Evolutionary conservation across 2,329 filamentous ascomycete species (phyloP), one percentile per base, ranked within the genome.

Genomic region (Xylaria sp.): DNA sequence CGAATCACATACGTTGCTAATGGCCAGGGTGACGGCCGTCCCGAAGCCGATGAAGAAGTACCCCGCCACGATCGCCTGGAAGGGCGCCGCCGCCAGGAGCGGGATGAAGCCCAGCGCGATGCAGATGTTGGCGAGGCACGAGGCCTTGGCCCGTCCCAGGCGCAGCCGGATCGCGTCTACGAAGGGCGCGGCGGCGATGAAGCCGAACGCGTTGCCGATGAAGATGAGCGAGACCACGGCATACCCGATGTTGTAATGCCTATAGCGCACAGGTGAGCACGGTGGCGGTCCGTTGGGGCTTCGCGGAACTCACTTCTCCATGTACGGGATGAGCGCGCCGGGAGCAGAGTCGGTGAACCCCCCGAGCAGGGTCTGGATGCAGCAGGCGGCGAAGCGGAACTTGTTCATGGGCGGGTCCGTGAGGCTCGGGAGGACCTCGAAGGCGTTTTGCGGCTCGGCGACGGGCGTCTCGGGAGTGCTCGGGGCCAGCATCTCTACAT

Each of bases 211-310:
- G 68, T 91, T 91, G 44, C 88, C 85, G 29, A 95, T 84, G 78
- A 95, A 96, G 70, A 96, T 91, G 37, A 94, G 79, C 1, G 92
- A 94, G 2, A 95, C 90, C 8, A 92, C 77, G 2, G 87, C 89
- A 73, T 95, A 94, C 41, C 88, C 89, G 58, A 95, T 91, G 60
- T 81, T 67, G 71, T 94, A 96, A 69, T 90, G 75, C 44, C 83
- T 86, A 40, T 35, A 1, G 1, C 6, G 37, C n/a, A 33, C 9
- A 37, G 41, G 64, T 51, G 57, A 61, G 58, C 57, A 60, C 46
- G 46, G 17, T 3, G 1, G 10, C 27, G 3, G 38, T 23, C 38
- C 6, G 31, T 33, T 38, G 27, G 3, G 15, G 13, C 11, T 2
- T 31, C 1, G 2, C 23, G 15, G 29, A n/a, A 61, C 77, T 68